These are phyloP conservation scores for Beta lomatogona DNA, from an alignment of 179 eudicot species.

Conservation along the genomic window DNA sequence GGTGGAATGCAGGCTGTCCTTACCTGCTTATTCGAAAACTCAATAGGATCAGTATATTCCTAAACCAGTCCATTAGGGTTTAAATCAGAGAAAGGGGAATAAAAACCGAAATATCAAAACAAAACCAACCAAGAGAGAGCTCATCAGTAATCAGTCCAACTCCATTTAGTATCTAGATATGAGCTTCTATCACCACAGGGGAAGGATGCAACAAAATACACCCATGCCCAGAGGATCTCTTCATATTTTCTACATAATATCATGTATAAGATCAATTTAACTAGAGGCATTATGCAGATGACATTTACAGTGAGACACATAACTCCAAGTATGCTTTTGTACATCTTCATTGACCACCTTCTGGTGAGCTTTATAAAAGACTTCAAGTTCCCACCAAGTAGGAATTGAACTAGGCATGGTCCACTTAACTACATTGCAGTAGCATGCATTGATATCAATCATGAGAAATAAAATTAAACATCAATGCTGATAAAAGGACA, in stretches of 20 bases:
- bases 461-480: background rate
- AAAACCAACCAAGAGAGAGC: background rate
- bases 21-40: too few relatives aligned
- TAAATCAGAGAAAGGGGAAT: background rate
- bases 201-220: background rate
- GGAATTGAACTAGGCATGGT: background rate
- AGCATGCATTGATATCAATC: background rate
- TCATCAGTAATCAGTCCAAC: background rate
- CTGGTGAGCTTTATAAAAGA: background rate
- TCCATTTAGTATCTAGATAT: background rate
- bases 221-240: background rate
- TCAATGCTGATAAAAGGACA: background rate
- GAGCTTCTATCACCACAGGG: background rate
- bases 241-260: background rate
- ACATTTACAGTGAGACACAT: slow-evolving; percentile 3
- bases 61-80: too few relatives aligned
- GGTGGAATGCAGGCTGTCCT: too few relatives aligned
- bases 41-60: too few relatives aligned
- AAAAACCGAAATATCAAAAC: background rate
- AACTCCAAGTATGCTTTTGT: background rate
- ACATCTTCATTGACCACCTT: background rate
- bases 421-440: background rate
- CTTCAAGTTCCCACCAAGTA: background rate
- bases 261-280: background rate
- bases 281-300: background rate